phyloP scores from a whole-genome alignment of 169 alveolate genomes.

The Plasmodium gonderi region DNA sequence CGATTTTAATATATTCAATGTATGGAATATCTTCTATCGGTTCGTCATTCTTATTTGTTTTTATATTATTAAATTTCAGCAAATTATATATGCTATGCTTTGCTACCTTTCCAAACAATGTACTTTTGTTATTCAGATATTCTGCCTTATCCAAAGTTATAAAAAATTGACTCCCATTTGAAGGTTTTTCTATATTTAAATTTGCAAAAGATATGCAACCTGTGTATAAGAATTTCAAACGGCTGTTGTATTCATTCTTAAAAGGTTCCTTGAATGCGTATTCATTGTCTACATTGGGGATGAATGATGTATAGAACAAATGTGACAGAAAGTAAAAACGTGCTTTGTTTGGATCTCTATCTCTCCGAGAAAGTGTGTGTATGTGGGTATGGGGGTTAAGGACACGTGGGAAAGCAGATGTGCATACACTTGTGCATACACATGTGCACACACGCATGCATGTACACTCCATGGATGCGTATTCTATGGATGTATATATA shows the following conservation, averaged over 20 bases:
- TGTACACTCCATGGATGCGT: too few relatives aligned
- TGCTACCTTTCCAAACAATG: constrained; percentile 94
- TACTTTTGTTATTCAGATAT: constrained; percentile 90
- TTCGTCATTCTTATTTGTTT: constrained; percentile 78
- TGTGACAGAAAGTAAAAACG: neutral
- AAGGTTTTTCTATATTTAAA: constrained; percentile 69
- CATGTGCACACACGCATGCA: neutral
- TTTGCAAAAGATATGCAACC: constrained; percentile 74
- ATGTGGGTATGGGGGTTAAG: neutral
- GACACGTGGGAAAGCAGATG: neutral
- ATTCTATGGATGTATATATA: too few relatives aligned
- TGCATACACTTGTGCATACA: neutral
- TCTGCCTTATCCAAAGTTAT: constrained; percentile 92
- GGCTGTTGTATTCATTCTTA: constrained; percentile 93
- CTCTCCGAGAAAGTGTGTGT: too few relatives aligned
- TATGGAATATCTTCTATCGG: constrained; percentile 72
- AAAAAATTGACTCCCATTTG: constrained; percentile 90
- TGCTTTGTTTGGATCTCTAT: too few relatives aligned
- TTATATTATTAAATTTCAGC: constrained; percentile 77
- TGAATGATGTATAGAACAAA: neutral
- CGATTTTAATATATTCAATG: constrained; percentile 69
- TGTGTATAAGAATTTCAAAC: constrained; percentile 88
- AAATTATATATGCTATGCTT: constrained; percentile 82
- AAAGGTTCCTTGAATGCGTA: constrained; percentile 94
- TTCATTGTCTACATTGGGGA: constrained; percentile 88